Conservation (phyloP, 2,329 filamentous ascomycete species). For the Diaporthe batatas region DNA sequence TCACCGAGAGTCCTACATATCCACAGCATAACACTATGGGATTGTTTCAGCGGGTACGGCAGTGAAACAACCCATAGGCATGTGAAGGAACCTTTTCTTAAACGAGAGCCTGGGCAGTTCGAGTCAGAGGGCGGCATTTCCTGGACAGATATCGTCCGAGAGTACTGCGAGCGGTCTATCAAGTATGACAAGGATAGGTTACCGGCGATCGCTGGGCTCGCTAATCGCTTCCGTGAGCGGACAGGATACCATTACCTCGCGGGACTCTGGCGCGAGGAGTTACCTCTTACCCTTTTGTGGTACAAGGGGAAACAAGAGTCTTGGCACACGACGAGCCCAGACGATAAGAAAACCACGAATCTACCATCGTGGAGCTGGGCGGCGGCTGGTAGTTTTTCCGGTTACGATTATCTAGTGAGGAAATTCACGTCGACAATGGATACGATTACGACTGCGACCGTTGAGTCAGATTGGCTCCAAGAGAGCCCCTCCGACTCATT, state of each 20-base stretch:
- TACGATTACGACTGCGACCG: too few relatives aligned
- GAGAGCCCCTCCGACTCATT: too few relatives aligned
- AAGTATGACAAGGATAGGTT: not conserved
- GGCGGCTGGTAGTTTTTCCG: too few relatives aligned
- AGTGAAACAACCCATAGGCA: not conserved
- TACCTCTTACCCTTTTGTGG: not conserved
- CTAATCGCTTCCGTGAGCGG: not conserved
- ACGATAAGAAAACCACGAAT: too few relatives aligned
- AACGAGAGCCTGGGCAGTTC: not conserved
- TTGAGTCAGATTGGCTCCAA: too few relatives aligned
- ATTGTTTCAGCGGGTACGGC: not conserved
- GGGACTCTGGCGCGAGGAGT: not conserved
- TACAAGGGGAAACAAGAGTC: fast-evolving
- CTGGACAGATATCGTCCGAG: not conserved
- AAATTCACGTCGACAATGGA: too few relatives aligned
- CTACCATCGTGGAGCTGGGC: too few relatives aligned
- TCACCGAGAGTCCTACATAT: conserved; percentile 3
- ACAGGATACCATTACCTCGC: not conserved
- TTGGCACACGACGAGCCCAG: too few relatives aligned
- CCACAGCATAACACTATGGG: conserved; percentile 13
- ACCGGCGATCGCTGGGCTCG: conserved; percentile 5
- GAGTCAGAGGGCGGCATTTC: not conserved
- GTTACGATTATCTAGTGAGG: too few relatives aligned
- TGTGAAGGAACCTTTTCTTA: not conserved
- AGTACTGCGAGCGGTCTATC: not conserved